Evolutionary conservation across 306 rosid species (phyloP).

Genomic region (Fagus sylvatica): DNA sequence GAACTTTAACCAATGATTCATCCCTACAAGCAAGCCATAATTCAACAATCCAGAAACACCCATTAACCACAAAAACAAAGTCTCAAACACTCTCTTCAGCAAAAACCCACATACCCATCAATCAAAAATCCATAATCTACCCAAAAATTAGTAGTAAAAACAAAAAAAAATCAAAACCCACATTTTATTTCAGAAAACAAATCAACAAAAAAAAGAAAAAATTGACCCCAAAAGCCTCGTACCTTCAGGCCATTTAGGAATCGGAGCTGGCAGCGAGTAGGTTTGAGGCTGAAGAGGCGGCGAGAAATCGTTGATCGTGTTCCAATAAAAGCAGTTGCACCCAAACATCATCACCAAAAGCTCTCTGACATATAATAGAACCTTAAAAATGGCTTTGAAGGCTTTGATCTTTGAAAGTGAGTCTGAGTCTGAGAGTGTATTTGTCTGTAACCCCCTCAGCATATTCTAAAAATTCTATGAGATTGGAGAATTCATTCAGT

Average conservation of each 20-base stretch:
- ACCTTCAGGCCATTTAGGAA: slow-evolving; percentile 80
- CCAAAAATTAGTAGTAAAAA: background rate
- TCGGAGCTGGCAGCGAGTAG: slow-evolving; percentile 59
- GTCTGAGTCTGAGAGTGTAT: background rate
- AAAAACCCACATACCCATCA: background rate
- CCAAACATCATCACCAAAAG: slow-evolving; percentile 37
- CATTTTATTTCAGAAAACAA: background rate
- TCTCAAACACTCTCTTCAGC: background rate
- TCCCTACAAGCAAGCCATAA: background rate
- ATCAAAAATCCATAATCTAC: background rate
- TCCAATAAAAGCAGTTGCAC: slow-evolving; percentile 44
- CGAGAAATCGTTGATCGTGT: slow-evolving; percentile 23
- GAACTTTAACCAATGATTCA: slow-evolving; percentile 1
- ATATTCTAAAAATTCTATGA: background rate
- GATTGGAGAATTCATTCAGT: background rate
- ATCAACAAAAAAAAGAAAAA: background rate
- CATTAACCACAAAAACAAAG: slow-evolving; percentile 4
- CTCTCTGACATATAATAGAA: slow-evolving; percentile 1
- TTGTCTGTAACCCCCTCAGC: background rate
- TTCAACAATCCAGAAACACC: slow-evolving; percentile 1
- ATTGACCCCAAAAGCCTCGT: background rate
- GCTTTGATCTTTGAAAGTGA: background rate
- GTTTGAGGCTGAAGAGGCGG: slow-evolving; percentile 34
- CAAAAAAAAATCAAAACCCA: background rate
- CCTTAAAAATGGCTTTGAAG: background rate